phyloP scores from a whole-genome alignment of 495 filamentous ascomycete species.

The Daldinia grandis region DNA sequence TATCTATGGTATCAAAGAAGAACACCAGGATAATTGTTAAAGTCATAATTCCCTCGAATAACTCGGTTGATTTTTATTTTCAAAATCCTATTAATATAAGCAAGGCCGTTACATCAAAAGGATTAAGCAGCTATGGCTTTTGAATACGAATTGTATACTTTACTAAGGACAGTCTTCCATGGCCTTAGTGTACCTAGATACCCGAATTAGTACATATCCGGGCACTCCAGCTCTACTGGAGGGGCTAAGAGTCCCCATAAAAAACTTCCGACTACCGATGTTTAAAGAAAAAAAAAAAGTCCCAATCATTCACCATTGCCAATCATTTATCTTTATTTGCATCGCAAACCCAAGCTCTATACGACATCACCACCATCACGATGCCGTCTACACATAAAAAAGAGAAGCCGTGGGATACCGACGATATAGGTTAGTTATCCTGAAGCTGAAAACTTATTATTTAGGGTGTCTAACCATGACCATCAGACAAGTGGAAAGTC shows the following conservation, averaged over 20 bases:
- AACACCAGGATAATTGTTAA: too few relatives aligned
- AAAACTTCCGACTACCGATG: constrained; percentile 29
- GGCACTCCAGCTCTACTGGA: not conserved
- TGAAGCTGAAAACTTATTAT: not conserved
- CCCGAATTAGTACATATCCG: not conserved
- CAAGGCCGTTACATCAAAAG: too few relatives aligned
- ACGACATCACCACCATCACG: constrained; percentile 19
- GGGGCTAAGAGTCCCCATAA: constrained; percentile 17
- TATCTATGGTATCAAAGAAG: too few relatives aligned
- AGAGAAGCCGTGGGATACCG: constrained; percentile 97
- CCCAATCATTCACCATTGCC: constrained; percentile 3
- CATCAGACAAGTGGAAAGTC: constrained; percentile 90
- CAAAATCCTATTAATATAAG: too few relatives aligned
- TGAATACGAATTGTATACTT: too few relatives aligned
- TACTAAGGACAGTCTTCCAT: too few relatives aligned
- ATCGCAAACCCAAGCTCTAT: not conserved
- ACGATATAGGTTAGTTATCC: constrained; percentile 67
- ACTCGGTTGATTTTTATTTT: too few relatives aligned
- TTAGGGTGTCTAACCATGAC: not conserved
- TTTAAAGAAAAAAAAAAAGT: constrained; percentile 38
- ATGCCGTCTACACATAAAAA: constrained; percentile 96
- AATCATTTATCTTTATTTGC: constrained; percentile 2
- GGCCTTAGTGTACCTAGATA: not conserved
- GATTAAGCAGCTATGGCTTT: too few relatives aligned
- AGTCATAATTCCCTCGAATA: too few relatives aligned